Evolutionary conservation across 164 flowering plant genomes (phyloP), one percentile per base, ranked within the genome.

Genomic region (Euptelea pleiosperma): DNA sequence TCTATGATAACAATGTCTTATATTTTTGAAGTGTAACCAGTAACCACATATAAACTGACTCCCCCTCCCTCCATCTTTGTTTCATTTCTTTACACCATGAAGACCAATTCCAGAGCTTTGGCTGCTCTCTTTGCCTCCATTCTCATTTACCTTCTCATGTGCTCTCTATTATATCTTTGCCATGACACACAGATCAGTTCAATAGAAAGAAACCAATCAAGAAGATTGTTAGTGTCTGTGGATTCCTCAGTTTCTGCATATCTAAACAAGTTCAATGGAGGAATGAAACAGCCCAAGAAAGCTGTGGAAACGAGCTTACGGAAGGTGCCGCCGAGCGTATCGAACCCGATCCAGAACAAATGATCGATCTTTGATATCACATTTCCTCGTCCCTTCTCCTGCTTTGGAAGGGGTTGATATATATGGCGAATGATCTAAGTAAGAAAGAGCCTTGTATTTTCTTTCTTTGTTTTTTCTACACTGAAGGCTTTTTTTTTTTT

Each of bases 301-400:
- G 77, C 80, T 68, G 80, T 81, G 68, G 84, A 76, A 70, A 64
- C 72, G 48, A 79, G 81, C 54, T 55, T 81, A 47, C 75, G 82
- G 56, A 69, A 34, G 48, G 77, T 66, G 24, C 89, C 85, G 0
- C 64, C 75, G 0, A 83, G 89, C 40, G 49, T 25, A 1, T 62
- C 81, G 0, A 83, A 83, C 65, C 89, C 89, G 22, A 79, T 58
- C 6, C 89, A 81, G 53, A 83, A 83, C 71, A 70, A 69, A 68
- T 69, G 24, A n/a, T n/a, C n/a, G n/a, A n/a, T n/a, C n/a, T n/a
- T n/a, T n/a, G n/a, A n/a, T n/a, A n/a, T n/a, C n/a, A n/a, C n/a
- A n/a, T n/a, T n/a, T n/a, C n/a, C n/a, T n/a, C n/a, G n/a, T n/a
- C n/a, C n/a, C n/a, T n/a, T n/a, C n/a, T n/a, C n/a, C n/a, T n/a